Percentiles rank a stretch among this genome's conserved stretches.
These are phyloP conservation scores for Dionaea muscipula DNA, from an alignment of 179 eudicot genomes.

Conservation along the genomic window DNA sequence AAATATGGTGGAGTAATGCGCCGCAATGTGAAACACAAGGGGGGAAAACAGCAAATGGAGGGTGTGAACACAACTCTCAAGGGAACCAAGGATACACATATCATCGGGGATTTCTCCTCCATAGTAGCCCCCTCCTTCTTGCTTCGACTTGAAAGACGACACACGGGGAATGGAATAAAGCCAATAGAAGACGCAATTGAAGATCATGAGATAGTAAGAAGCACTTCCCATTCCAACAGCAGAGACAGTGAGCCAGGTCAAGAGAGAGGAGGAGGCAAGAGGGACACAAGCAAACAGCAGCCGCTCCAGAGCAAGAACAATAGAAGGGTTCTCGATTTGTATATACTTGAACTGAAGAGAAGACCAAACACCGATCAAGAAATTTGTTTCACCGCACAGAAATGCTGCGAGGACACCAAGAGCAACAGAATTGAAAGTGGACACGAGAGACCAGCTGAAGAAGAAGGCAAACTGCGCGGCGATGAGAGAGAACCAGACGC, in stretches of 20 bases:
- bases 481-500: constrained; percentile 71
- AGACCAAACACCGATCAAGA: constrained; percentile 78
- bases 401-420: constrained; percentile 40
- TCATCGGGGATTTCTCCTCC: constrained; percentile 69
- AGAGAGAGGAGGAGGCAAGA: constrained; percentile 35
- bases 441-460: constrained; percentile 35
- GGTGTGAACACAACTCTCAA: constrained; percentile 75
- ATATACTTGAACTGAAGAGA: constrained; percentile 88
- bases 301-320: constrained; percentile 67
- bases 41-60: constrained; percentile 57
- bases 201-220: constrained; percentile 59
- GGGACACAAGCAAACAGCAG: constrained; percentile 70
- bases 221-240: constrained; percentile 73
- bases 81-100: constrained; percentile 45
- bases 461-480: constrained; percentile 73
- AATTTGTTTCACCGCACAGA: constrained; percentile 43
- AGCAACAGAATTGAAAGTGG: constrained; percentile 39
- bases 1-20: constrained; percentile 47
- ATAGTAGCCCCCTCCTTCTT: constrained; percentile 28
- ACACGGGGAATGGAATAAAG: constrained; percentile 65
- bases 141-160: constrained; percentile 58
- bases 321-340: constrained; percentile 67
- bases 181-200: constrained; percentile 67
- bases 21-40: constrained; percentile 53
- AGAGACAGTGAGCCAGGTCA: constrained; percentile 78